Base-by-base conservation (phyloP, 2,329 filamentous ascomycete species). In the Colletotrichum truncatum region DNA sequence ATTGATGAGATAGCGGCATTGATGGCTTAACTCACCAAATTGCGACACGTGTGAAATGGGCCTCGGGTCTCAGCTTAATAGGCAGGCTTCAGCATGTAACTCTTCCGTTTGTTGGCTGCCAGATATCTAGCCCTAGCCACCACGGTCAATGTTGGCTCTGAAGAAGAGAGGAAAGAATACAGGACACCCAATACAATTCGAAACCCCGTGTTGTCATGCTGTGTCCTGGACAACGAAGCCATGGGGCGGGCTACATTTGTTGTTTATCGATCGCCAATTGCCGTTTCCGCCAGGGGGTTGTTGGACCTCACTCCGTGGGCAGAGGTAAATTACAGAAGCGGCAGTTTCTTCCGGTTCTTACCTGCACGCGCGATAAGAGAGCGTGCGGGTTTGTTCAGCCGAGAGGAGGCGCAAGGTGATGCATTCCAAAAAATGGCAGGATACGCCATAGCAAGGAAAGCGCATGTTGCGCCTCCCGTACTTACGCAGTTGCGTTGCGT, bases 81-180 rank as follows among this genome's bases (percentile, higher is more conserved):
- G 38, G 38, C 57, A 38, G 57, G 30, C 38, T 36, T 61, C 49
- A 39, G 49, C 57, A 49, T 38, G 49, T 48, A 49, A 28, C 38
- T 32, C n/a, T n/a, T n/a, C n/a, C n/a, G n/a, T n/a, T n/a, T n/a
- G 6, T 36, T 39, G 16, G 59, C 34, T 26, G 51, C 34, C 25
- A 45, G 45, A 52, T 28, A 58, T 36, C 28, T 43, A 23, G 10
- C 21, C 34, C 18, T 32, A 28, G 36, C 34, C 25, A 36, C 30
- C 60, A 58, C 60, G 54, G 45, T 32, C 52, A 18, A 21, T 16
- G 16, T n/a, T 32, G 12, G 28, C 11, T 23, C 34, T 16, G 12
- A 25, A 23, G 51, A 36, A 9, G n/a, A 14, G 34, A 21, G 38
- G 28, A 26, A 60, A 46, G 46, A 41, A 52, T 43, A 60, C 56